Evolutionary conservation across 2,329 filamentous ascomycete species (phyloP), one percentile per base, ranked within the genome.

Genomic region (Diaporthe velutina): DNA sequence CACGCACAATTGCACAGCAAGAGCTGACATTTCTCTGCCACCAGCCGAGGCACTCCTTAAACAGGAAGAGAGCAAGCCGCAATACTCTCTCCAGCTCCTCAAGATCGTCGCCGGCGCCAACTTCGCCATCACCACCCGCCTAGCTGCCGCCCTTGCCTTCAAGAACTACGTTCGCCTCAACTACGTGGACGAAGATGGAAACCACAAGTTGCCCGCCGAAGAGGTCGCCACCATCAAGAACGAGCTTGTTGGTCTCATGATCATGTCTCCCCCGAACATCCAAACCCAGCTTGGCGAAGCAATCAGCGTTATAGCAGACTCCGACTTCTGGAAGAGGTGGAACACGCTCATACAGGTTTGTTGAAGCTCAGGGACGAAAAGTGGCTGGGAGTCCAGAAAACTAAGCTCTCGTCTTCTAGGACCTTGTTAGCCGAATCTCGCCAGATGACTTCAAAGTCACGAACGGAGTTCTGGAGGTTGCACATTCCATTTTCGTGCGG

Each of bases 161-260:
- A 99, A 99, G 86, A 99, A 99, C 87, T 98, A 98, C 84, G 95
- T 99, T 81, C 94, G 94, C 84, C 92, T 94, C 82, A 97, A 95
- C 88, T 99, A 97, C 91, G 94, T 95, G 79, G 95, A 98, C 84
- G 96, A 98, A 82, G 94, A 98, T 85, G 96, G 97, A 82, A 93
- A 94, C 83, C 97, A 99, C 88, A 97, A 96, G 85, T 90, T 99
- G 50, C 92, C 94, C 17, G 83, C 88, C 76, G 90, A 94, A 78
- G 97, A 98, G 87, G 96, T 99, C 50, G 86, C 88, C 38, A 94
- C 94, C 57, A 98, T 99, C 88, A 99, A 99, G 87, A 92, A 92
- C 81, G 96, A 98, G 87, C 91, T 99, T 76, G 96, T 99, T 80
- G 96, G 95, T 74, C 89, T 99, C 80, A 99, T 99, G 97, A 98